Percentiles rank a stretch among this genome's conserved stretches.
These are phyloP conservation scores for Curvularia lunata DNA, from an alignment of 2,329 filamentous ascomycete species.

Conservation along the genomic window DNA sequence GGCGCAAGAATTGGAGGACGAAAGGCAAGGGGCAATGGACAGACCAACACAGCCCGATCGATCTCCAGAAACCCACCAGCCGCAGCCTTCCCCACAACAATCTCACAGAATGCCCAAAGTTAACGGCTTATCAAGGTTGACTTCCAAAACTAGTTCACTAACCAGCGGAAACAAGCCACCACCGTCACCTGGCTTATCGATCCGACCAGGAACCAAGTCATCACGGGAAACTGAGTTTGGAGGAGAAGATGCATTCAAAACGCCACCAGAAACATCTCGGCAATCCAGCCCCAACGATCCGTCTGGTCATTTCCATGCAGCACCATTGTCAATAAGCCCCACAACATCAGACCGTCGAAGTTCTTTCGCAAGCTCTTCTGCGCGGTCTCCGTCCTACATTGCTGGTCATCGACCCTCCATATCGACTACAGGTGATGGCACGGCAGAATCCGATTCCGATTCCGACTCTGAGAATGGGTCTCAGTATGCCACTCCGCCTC, in stretches of 20 bases:
- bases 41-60: slow-evolving; percentile 36
- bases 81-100: slow-evolving; percentile 36
- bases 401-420: slow-evolving; percentile 44
- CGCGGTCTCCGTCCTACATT: slow-evolving; percentile 44
- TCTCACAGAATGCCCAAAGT: slow-evolving; percentile 39
- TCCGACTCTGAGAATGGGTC: slow-evolving; percentile 36
- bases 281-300: slow-evolving; percentile 46
- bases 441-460: slow-evolving; percentile 27
- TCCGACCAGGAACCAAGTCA: slow-evolving; percentile 46
- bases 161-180: slow-evolving; percentile 38
- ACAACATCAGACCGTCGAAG: slow-evolving; percentile 38
- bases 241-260: slow-evolving; percentile 53
- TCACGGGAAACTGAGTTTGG: slow-evolving; percentile 47
- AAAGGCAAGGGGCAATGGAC: slow-evolving; percentile 56
- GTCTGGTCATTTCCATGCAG: slow-evolving; percentile 37
- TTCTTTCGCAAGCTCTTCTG: slow-evolving; percentile 43
- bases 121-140: slow-evolving; percentile 42
- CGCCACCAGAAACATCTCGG: slow-evolving; percentile 52
- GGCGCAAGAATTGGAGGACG: slow-evolving; percentile 82
- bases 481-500: slow-evolving; percentile 43
- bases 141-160: slow-evolving; percentile 47
- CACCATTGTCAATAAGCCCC: slow-evolving; percentile 45
- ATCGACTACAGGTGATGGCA: slow-evolving; percentile 41
- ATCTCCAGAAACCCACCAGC: slow-evolving; percentile 26
- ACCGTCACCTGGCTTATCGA: slow-evolving; percentile 38